These are phyloP conservation scores for Fusarium azukiicola DNA, from an alignment of 2,329 filamentous ascomycete species.

Conservation along the genomic window DNA sequence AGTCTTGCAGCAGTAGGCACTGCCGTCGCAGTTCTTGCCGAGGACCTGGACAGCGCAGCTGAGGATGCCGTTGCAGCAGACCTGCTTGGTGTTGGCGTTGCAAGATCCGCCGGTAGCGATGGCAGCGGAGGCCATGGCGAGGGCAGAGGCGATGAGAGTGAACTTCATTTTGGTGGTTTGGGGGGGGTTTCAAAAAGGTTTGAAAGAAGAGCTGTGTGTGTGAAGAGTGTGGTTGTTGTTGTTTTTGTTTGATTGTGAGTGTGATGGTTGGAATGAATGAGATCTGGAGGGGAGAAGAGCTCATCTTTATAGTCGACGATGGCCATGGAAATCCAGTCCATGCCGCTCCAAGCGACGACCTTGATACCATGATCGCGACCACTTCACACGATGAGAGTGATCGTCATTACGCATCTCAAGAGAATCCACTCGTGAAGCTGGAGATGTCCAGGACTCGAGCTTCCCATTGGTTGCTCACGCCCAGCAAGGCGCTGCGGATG, in stretches of 20 bases:
- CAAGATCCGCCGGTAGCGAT: background rate
- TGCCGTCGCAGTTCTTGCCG: conserved; percentile 3
- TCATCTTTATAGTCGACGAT: conserved; percentile 5
- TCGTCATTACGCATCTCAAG: conserved; percentile 1
- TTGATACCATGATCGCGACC: background rate
- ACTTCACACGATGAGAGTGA: background rate
- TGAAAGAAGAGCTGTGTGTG: background rate
- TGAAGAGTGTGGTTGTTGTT: background rate
- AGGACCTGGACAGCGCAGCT: conserved; percentile 4
- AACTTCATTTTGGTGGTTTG: conserved; percentile 10
- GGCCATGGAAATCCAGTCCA: background rate
- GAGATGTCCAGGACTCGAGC: background rate
- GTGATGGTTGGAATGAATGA: background rate
- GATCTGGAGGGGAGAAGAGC: background rate
- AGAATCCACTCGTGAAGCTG: conserved; percentile 2
- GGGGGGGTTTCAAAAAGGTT: background rate
- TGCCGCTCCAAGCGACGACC: conserved; percentile 2
- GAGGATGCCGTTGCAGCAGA: conserved; percentile 17
- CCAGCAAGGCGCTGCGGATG: background rate
- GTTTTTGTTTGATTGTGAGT: background rate
- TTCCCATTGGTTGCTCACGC: background rate
- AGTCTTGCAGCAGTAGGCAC: conserved; percentile 19
- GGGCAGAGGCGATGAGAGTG: conserved; percentile 9
- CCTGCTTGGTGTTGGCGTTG: conserved; percentile 19
- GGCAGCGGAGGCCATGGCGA: conserved; percentile 7